Evolutionary conservation across 352 stramenopile species (phyloP).

Genomic region (Globisporangium spiculum): DNA sequence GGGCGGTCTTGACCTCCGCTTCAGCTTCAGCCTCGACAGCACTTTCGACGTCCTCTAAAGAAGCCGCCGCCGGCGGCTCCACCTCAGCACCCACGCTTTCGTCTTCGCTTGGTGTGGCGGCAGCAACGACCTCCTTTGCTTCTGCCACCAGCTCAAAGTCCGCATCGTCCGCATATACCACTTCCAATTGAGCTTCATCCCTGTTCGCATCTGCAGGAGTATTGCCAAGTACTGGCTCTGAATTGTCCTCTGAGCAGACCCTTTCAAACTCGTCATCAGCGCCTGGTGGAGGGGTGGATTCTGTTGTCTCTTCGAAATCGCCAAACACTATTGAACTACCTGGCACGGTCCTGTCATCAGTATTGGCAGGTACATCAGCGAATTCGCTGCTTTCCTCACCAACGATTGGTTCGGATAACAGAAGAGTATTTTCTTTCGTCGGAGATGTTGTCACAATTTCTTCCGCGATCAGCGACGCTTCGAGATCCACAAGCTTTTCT

Average conservation of each 20-base stretch:
- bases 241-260: background rate
- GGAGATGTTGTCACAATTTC: slow-evolving; percentile 13
- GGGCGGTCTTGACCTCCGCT: too few species aligned
- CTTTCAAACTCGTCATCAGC: background rate
- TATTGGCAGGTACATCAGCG: background rate
- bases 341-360: background rate
- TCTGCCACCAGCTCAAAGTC: background rate
- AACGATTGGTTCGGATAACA: background rate
- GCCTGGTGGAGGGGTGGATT: background rate
- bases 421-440: slow-evolving; percentile 1
- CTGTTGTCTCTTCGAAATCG: slow-evolving; percentile 6
- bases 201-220: too few species aligned
- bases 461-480: slow-evolving; percentile 13
- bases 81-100: too few species aligned
- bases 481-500: slow-evolving; percentile 1
- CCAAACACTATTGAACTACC: background rate
- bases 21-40: background rate
- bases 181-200: background rate
- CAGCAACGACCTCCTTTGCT: background rate
- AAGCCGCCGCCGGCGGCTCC: background rate
- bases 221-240: background rate
- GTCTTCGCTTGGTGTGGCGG: too few species aligned
- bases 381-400: background rate
- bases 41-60: background rate
- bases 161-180: background rate